Percentiles rank a stretch among this genome's conserved stretches.
These are phyloP conservation scores for Coemansia sp. DNA, from an alignment of 192 early-diverging fungal species.

Conservation along the genomic window DNA sequence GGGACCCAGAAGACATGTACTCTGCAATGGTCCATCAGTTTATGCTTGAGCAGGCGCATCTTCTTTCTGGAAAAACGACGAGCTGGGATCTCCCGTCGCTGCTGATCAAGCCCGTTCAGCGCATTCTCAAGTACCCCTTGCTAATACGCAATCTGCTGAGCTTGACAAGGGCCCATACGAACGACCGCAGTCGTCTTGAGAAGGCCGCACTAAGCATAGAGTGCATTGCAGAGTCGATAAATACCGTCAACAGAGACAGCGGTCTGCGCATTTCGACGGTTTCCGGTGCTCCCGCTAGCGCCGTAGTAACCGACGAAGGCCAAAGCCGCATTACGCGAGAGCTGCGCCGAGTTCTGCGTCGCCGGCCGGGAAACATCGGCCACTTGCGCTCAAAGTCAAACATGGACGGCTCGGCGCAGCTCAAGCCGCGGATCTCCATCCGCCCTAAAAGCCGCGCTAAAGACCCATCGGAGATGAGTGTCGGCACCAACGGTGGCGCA, in stretches of 20 bases:
- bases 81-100: conserved; percentile 91
- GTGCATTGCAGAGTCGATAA: conserved; percentile 47
- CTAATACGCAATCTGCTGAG: conserved; percentile 60
- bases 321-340: conserved; percentile 47
- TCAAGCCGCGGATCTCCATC: conserved; percentile 16
- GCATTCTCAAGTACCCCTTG: conserved; percentile 95
- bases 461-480: conserved; percentile 7
- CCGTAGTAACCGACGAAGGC: conserved; percentile 24
- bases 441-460: conserved; percentile 22
- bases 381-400: conserved; percentile 27
- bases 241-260: conserved; percentile 25
- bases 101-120: conserved; percentile 94
- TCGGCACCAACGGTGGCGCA: neutral
- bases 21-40: conserved; percentile 21
- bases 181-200: conserved; percentile 39
- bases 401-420: conserved; percentile 19
- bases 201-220: conserved; percentile 40
- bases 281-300: conserved; percentile 9
- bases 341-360: conserved; percentile 44
- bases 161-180: conserved; percentile 31
- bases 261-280: conserved; percentile 43
- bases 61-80: conserved; percentile 59
- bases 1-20: conserved; percentile 29
- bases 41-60: conserved; percentile 31
- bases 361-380: conserved; percentile 26